A percentile compares a stretch with the other conserved stretches of the same genome.
phyloP scores from a whole-genome alignment of 805 yeast genomes.

The Naumovozyma dairenensis region DNA sequence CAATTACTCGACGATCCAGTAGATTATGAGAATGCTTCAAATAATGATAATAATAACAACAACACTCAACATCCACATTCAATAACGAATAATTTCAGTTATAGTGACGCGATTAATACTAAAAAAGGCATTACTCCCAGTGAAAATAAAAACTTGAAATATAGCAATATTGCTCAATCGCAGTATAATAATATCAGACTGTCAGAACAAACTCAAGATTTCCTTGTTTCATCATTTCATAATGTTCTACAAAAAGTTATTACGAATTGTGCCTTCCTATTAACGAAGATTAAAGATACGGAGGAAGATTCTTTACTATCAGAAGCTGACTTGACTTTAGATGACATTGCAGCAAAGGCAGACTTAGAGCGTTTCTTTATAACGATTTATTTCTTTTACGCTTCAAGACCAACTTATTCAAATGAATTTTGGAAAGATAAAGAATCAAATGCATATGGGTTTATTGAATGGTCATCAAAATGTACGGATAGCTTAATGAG shows the following conservation, averaged over 20 bases:
- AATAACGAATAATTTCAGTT: not conserved
- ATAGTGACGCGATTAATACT: not conserved
- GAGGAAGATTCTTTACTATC: constrained; percentile 67
- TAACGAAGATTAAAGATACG: constrained; percentile 58
- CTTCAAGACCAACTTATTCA: constrained; percentile 49
- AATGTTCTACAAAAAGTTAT: constrained; percentile 47
- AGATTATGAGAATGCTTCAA: too few species aligned
- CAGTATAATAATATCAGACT: constrained; percentile 10
- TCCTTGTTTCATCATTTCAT: constrained; percentile 37
- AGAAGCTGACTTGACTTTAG: constrained; percentile 45
- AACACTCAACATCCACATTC: not conserved
- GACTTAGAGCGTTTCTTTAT: constrained; percentile 84
- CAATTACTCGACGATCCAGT: constrained; percentile 40
- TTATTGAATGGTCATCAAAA: constrained; percentile 79
- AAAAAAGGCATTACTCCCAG: not conserved
- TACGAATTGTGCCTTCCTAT: constrained; percentile 52
- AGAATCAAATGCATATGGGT: constrained; percentile 62
- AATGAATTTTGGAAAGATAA: constrained; percentile 59
- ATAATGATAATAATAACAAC: constrained; percentile 9
- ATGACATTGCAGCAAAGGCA: constrained; percentile 58
- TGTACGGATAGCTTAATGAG: constrained; percentile 74
- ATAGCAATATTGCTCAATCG: not conserved
- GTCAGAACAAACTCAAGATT: constrained; percentile 21
- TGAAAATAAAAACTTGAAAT: not conserved
- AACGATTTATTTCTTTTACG: constrained; percentile 59